Evolutionary conservation across 768 basidiomycete species (phyloP).

Genomic region (Suillus subalutaceus): DNA sequence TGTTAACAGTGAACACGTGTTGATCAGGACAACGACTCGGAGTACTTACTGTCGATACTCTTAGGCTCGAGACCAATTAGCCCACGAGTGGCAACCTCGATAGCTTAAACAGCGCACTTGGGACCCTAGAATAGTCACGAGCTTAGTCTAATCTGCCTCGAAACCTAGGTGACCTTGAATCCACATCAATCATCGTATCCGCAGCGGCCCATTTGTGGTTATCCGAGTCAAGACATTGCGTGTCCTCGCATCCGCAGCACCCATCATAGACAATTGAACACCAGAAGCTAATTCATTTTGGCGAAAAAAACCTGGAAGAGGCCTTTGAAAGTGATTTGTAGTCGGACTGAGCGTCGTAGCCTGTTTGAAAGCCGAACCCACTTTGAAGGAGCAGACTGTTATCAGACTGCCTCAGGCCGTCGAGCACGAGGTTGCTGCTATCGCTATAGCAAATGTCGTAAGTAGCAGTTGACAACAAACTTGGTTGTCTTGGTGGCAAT

Average conservation of each 20-base stretch:
- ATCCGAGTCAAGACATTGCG: too few relatives aligned
- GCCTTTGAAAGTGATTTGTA: too few relatives aligned
- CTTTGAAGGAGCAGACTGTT: background rate
- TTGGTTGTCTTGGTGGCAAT: constrained; percentile 10
- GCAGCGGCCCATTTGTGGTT: background rate
- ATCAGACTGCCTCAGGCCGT: too few relatives aligned
- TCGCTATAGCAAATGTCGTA: constrained; percentile 3
- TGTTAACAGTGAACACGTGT: too few relatives aligned
- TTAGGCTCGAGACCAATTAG: too few relatives aligned
- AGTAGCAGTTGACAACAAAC: constrained; percentile 6
- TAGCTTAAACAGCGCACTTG: too few relatives aligned
- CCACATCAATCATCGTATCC: background rate
- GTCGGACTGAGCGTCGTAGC: background rate
- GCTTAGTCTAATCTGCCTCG: too few relatives aligned
- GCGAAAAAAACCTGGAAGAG: background rate
- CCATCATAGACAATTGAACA: background rate
- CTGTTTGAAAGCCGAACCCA: too few relatives aligned
- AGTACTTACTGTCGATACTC: background rate
- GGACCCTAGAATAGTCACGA: too few relatives aligned
- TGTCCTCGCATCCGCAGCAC: background rate
- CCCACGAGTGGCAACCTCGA: background rate
- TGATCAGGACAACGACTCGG: too few relatives aligned
- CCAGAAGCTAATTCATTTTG: background rate
- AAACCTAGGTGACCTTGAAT: background rate
- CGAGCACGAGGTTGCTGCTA: background rate